Conservation (phyloP, 129 eudicot species). For the Chrysanthemum makinoi region DNA sequence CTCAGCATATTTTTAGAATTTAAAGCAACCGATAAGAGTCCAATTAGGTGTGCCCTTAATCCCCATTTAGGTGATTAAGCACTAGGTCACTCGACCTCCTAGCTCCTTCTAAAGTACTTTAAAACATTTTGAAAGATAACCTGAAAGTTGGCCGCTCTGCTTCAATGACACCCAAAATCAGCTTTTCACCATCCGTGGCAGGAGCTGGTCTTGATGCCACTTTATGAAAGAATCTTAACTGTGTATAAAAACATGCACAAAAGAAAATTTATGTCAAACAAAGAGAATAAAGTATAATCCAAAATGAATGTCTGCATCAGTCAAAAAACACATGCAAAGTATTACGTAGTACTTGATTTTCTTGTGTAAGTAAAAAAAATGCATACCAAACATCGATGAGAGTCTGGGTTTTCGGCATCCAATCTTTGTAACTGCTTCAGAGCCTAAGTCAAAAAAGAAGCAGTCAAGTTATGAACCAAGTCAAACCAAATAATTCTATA, state of each 20-base stretch:
- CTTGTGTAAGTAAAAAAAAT: not conserved
- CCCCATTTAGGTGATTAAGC: no score
- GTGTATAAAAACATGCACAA: constrained; percentile 13
- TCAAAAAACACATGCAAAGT: not conserved
- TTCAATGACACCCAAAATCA: constrained; percentile 71
- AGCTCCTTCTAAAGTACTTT: not conserved
- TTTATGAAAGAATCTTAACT: constrained; percentile 77
- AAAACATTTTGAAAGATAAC: constrained; percentile 30
- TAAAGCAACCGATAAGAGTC: no score
- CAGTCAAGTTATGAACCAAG: constrained; percentile 14
- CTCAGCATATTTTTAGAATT: not conserved
- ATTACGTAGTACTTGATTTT: constrained; percentile 12
- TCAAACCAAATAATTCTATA: not conserved
- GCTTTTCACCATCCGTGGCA: constrained; percentile 64
- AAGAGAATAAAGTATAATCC: not conserved
- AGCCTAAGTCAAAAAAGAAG: constrained; percentile 27
- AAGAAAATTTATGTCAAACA: not conserved
- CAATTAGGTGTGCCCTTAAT: no score
- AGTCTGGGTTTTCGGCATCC: constrained; percentile 73
- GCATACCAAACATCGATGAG: constrained; percentile 84
- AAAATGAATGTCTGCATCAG: not conserved
- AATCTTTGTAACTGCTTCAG: constrained; percentile 69
- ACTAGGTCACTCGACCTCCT: no score
- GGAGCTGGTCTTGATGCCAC: constrained; percentile 81
- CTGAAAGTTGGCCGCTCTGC: constrained; percentile 81